Evolutionary conservation across 352 stramenopile genomes (phyloP).

Genomic region (Phytopythium delawarense): DNA sequence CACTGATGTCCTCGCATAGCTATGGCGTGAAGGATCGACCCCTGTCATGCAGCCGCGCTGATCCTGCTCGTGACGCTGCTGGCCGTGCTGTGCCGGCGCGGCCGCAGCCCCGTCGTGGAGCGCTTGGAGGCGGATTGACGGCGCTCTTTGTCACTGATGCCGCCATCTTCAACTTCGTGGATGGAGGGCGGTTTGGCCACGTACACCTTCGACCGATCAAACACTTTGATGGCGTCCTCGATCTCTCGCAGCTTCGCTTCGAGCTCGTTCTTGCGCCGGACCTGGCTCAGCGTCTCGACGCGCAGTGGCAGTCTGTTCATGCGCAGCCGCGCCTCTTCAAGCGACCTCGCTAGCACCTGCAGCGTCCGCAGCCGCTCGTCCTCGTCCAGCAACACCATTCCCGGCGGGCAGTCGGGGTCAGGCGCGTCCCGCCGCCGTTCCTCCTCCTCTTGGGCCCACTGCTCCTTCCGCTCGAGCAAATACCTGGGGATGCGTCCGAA

Average conservation of each 20-base stretch:
- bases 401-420: conserved; percentile 82
- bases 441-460: conserved; percentile 85
- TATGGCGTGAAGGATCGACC: neutral
- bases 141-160: conserved; percentile 4
- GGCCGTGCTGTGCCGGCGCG: conserved; percentile 11
- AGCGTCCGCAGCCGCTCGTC: conserved; percentile 75
- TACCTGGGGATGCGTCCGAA: conserved; percentile 71
- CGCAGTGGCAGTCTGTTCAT: conserved; percentile 78
- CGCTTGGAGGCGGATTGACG: neutral
- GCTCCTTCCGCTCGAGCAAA: conserved; percentile 63
- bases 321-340: conserved; percentile 54
- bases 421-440: conserved; percentile 60
- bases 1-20: neutral
- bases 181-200: conserved; percentile 38
- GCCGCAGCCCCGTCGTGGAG: neutral
- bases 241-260: conserved; percentile 86
- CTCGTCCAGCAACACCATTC: conserved; percentile 83
- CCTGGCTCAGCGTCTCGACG: conserved; percentile 81
- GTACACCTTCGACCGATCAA: conserved; percentile 83
- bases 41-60: conserved; percentile 6
- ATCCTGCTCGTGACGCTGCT: conserved; percentile 7
- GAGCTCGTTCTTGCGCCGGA: conserved; percentile 74
- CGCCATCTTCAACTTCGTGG: conserved; percentile 13
- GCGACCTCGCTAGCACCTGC: conserved; percentile 52
- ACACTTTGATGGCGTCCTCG: conserved; percentile 88